phyloP scores from a whole-genome alignment of 75 land plant species.

The Cryptomeria japonica region DNA sequence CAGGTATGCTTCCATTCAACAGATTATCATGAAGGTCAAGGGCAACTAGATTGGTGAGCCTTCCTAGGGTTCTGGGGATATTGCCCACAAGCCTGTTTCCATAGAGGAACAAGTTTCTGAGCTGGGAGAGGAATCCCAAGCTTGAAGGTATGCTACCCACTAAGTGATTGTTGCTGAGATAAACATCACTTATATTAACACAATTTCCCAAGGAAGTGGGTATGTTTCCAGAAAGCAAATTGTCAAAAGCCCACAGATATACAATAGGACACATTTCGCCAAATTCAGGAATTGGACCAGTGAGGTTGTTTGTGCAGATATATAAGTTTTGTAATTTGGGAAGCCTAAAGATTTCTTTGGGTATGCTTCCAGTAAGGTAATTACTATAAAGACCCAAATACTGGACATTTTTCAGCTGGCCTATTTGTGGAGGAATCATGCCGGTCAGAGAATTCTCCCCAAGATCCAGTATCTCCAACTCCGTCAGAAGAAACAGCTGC shows the following conservation, averaged over 20 bases:
- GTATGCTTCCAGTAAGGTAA: conserved; percentile 28
- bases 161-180: conserved; percentile 20
- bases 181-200: conserved; percentile 20
- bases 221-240: conserved; percentile 30
- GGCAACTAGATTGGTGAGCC: conserved; percentile 15
- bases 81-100: conserved; percentile 28
- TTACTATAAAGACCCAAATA: conserved; percentile 28
- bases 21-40: conserved; percentile 20
- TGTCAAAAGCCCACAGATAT: conserved; percentile 14
- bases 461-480: conserved; percentile 19
- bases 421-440: conserved; percentile 24
- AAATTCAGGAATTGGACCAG: conserved; percentile 30
- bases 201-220: conserved; percentile 27
- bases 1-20: conserved; percentile 36
- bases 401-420: conserved; percentile 20
- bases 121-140: conserved; percentile 26
- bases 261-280: conserved; percentile 9
- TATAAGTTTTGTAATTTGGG: conserved; percentile 20
- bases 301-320: conserved; percentile 32
- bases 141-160: conserved; percentile 28
- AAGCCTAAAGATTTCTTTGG: conserved; percentile 21
- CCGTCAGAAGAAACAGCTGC: conserved; percentile 9
- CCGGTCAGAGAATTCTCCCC: conserved; percentile 23
- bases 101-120: conserved; percentile 20
- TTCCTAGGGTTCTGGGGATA: conserved; percentile 23